Conservation (phyloP, 352 stramenopile genomes). For the Phytophthora niederhauseri region DNA sequence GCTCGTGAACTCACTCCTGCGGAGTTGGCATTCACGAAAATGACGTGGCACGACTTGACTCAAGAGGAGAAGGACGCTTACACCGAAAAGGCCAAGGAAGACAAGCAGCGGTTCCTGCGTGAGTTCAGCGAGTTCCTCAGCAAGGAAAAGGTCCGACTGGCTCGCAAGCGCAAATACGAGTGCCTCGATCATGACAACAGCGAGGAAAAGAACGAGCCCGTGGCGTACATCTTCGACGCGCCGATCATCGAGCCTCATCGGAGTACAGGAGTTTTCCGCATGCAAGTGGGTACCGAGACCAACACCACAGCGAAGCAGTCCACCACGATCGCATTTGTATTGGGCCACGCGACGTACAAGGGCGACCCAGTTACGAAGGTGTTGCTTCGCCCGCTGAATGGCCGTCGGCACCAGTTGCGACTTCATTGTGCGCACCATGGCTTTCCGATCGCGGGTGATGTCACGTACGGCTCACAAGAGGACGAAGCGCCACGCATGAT, state of each 20-base stretch:
- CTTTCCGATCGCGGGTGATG: constrained; percentile 79
- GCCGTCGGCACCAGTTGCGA: constrained; percentile 84
- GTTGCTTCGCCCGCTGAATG: constrained; percentile 74
- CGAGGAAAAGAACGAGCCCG: constrained; percentile 43
- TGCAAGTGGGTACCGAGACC: constrained; percentile 61
- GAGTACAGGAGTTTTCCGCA: constrained; percentile 57
- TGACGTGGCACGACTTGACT: constrained; percentile 55
- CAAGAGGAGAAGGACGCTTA: constrained; percentile 56
- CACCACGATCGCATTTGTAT: constrained; percentile 78
- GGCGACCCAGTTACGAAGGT: constrained; percentile 84
- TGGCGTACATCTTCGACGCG: constrained; percentile 81
- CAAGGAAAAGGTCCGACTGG: constrained; percentile 46
- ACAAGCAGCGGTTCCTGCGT: constrained; percentile 59
- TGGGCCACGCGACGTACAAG: constrained; percentile 62
- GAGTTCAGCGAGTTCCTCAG: constrained; percentile 65
- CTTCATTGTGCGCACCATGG: constrained; percentile 79
- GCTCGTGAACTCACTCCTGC: constrained; percentile 34
- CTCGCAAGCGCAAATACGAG: constrained; percentile 62
- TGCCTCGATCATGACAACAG: constrained; percentile 32
- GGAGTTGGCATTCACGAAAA: constrained; percentile 36
- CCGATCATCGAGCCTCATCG: constrained; percentile 69
- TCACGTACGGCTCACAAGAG: constrained; percentile 68
- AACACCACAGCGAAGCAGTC: constrained; percentile 52
- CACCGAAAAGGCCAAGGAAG: constrained; percentile 42
- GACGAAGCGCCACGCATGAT: constrained; percentile 83